Percentiles rank a stretch among this genome's conserved stretches.
These are phyloP conservation scores for Musa beccarii DNA, from an alignment of 176 grass and related monocot genomes.

Conservation along the genomic window DNA sequence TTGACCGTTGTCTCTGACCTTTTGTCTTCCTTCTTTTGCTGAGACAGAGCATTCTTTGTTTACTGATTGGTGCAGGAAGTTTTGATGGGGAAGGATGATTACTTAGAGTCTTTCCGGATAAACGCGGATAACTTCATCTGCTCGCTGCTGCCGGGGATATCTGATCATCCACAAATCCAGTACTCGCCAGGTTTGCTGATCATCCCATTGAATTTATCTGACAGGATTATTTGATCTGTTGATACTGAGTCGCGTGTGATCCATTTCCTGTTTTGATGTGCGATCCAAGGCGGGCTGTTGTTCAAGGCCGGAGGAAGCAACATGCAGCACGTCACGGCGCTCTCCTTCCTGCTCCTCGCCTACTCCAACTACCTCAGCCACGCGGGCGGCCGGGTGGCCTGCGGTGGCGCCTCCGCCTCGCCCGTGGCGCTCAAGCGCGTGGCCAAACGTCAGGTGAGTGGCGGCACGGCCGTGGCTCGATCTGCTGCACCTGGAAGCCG, in stretches of 20 bases:
- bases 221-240: background rate
- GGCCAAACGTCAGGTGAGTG: constrained; percentile 55
- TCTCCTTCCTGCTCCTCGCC: constrained; percentile 85
- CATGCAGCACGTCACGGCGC: constrained; percentile 94
- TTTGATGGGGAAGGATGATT: constrained; percentile 83
- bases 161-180: constrained; percentile 65
- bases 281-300: constrained; percentile 46
- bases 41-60: background rate
- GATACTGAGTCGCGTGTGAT: too few species aligned
- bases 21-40: background rate
- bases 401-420: constrained; percentile 35
- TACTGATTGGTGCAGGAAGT: constrained; percentile 46
- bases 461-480: background rate
- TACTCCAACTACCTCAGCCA: constrained; percentile 92
- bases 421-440: constrained; percentile 60
- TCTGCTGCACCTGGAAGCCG: background rate
- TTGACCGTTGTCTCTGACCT: constrained; percentile 23
- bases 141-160: constrained; percentile 78
- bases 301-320: constrained; percentile 92
- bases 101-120: constrained; percentile 56
- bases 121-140: constrained; percentile 97
- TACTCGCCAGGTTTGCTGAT: constrained; percentile 56
- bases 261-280: too few species aligned
- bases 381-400: constrained; percentile 52
- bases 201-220: background rate